These are phyloP conservation scores for Morella rubra DNA, from an alignment of 306 rosid species.

Conservation along the genomic window DNA sequence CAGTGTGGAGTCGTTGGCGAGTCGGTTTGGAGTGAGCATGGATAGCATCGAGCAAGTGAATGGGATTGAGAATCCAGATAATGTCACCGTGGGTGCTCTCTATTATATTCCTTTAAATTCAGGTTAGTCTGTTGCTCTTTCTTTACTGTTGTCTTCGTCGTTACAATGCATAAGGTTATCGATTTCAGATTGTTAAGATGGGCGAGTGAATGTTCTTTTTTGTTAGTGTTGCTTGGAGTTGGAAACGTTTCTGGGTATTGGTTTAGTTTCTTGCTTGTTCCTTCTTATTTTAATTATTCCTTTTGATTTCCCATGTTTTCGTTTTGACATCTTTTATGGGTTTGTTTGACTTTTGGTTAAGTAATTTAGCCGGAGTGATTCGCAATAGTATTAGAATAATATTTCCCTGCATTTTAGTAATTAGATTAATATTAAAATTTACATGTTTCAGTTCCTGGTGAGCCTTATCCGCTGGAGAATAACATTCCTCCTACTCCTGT, in stretches of 20 bases:
- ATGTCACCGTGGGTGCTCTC: constrained; percentile 78
- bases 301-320: not conserved
- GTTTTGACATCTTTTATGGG: not conserved
- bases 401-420: not conserved
- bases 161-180: not conserved
- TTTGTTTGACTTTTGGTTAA: not conserved
- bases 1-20: constrained; percentile 69
- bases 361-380: not conserved
- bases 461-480: constrained; percentile 65
- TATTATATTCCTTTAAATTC: constrained; percentile 90
- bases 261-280: not conserved
- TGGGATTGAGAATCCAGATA: constrained; percentile 73
- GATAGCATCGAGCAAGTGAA: constrained; percentile 81
- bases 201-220: too few species aligned
- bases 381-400: too few species aligned
- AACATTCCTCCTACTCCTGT: constrained; percentile 55
- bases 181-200: too few species aligned
- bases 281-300: not conserved
- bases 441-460: constrained; percentile 79
- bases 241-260: constrained; percentile 15
- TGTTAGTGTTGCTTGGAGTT: constrained; percentile 6
- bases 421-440: constrained; percentile 9
- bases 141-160: not conserved
- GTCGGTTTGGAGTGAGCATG: constrained; percentile 97
- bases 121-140: constrained; percentile 50